Evolutionary conservation across 1,139 yeast genomes (phyloP).

Genomic region (Geotrichum reessii): DNA sequence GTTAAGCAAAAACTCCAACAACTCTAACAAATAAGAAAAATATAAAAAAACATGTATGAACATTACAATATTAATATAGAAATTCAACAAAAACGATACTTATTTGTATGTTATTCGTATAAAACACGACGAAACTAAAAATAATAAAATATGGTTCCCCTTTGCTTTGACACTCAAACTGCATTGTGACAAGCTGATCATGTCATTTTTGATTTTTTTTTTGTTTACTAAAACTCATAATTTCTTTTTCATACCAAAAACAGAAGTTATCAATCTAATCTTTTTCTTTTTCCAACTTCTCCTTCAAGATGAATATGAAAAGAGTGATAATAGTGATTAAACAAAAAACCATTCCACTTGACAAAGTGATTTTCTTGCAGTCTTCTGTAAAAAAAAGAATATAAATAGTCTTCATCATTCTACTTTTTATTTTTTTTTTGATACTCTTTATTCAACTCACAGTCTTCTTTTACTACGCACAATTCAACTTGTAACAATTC

Average conservation of each 20-base stretch:
- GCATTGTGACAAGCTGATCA: background rate
- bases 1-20: too few relatives aligned
- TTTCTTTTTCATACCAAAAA: background rate
- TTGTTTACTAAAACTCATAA: background rate
- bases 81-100: background rate
- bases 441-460: background rate
- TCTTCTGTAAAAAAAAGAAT: background rate
- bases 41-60: background rate
- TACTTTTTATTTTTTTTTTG: background rate
- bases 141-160: background rate
- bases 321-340: background rate
- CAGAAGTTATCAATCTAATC: constrained; percentile 6
- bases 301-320: too few relatives aligned
- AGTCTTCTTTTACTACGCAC: background rate
- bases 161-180: background rate
- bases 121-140: background rate
- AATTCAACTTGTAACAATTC: background rate
- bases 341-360: background rate
- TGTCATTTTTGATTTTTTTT: background rate
- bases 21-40: too few relatives aligned
- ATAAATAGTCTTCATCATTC: background rate
- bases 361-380: background rate
- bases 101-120: background rate
- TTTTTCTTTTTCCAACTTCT: background rate
- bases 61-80: background rate